A percentile compares a stretch with the other conserved stretches of the same genome.
These are phyloP conservation scores for Fusarium veterinarium DNA, from an alignment of 2,329 filamentous ascomycete genomes.

Conservation along the genomic window DNA sequence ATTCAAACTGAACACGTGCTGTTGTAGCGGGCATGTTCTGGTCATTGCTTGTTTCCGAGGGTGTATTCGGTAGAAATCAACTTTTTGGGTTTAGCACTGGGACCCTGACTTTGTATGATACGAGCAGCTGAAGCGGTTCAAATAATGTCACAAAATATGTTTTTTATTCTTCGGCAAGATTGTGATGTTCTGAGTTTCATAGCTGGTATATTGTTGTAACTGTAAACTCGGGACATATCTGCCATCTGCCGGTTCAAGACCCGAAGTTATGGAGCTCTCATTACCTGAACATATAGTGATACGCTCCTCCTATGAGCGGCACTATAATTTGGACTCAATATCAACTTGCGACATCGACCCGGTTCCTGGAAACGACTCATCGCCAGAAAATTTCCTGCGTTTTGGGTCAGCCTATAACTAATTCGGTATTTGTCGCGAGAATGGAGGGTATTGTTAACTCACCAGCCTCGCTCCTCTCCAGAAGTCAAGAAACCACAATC, in stretches of 20 bases:
- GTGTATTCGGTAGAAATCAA: not conserved
- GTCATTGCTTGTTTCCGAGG: conserved; percentile 1
- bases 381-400: conserved; percentile 62
- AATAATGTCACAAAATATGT: not conserved
- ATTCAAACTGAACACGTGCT: not conserved
- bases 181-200: conserved; percentile 1
- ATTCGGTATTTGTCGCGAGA: conserved; percentile 21
- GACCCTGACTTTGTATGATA: not conserved
- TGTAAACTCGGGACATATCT: not conserved
- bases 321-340: conserved; percentile 49
- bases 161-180: not conserved
- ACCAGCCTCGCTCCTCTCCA: conserved; percentile 93
- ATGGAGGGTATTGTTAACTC: conserved; percentile 47
- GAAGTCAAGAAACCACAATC: conserved; percentile 84
- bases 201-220: conserved; percentile 24
- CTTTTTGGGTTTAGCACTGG: conserved; percentile 6
- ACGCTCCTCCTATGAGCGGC: conserved; percentile 1
- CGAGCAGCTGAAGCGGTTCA: not conserved
- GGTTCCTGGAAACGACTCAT: conserved; percentile 64
- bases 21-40: not conserved
- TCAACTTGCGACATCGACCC: conserved; percentile 50
- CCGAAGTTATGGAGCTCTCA: not conserved
- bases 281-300: conserved; percentile 4
- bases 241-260: not conserved
- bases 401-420: conserved; percentile 30